Percentiles rank a stretch among this genome's conserved stretches.
Evolutionary conservation across 176 grass and related monocot species (phyloP).

Genomic region (Leersia perrieri): DNA sequence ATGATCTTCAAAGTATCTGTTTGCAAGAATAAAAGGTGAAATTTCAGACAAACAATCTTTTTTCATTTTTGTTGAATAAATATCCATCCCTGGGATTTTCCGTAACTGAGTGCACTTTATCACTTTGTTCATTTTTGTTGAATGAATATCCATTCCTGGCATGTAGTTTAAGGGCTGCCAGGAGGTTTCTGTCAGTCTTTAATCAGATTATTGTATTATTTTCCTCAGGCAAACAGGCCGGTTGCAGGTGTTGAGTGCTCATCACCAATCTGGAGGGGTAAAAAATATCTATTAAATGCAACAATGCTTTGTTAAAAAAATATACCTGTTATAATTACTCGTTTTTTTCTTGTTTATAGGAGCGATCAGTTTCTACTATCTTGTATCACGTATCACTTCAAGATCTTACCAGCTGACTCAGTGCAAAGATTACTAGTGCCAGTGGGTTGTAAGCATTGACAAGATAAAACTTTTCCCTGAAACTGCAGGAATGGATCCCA

Average conservation of each 20-base stretch:
- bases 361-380: conserved; percentile 97
- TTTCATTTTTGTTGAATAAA: not conserved
- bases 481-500: conserved; percentile 89
- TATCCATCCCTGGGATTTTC: not conserved
- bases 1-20: not conserved
- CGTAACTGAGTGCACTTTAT: too few relatives aligned
- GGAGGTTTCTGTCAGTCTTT: not conserved
- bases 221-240: conserved; percentile 80
- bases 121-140: too few relatives aligned
- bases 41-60: not conserved
- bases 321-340: not conserved
- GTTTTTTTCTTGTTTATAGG: conserved; percentile 48
- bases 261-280: conserved; percentile 99
- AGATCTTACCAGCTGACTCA: conserved; percentile 84
- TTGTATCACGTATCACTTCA: conserved; percentile 93
- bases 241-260: conserved; percentile 88
- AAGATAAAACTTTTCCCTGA: not conserved
- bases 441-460: conserved; percentile 8
- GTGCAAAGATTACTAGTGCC: not conserved
- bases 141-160: too few relatives aligned
- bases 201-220: conserved; percentile 1
- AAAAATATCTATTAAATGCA: conserved; percentile 1
- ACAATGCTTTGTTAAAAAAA: not conserved
- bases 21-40: not conserved
- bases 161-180: not conserved